Evolutionary conservation across 2,329 filamentous ascomycete species (phyloP).

Genomic region (Colletotrichum falcatum): DNA sequence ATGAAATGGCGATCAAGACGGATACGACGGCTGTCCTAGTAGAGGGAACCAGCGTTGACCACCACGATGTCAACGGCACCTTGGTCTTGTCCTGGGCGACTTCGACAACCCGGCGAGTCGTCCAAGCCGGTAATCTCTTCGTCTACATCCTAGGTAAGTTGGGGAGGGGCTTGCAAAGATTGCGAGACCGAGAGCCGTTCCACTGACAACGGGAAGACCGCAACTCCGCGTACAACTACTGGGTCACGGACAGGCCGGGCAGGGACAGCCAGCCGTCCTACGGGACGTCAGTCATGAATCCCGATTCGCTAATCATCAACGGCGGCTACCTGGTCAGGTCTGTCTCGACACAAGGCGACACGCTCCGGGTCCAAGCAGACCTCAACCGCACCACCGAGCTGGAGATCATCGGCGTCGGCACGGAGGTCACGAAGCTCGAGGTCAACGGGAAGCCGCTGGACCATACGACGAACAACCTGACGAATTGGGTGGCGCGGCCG

Average conservation of each 20-base stretch:
- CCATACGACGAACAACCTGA: conserved; percentile 54
- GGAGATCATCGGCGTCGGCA: conserved; percentile 76
- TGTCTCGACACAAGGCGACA: conserved; percentile 65
- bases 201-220: conserved; percentile 59
- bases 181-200: background rate
- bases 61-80: conserved; percentile 36
- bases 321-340: conserved; percentile 74
- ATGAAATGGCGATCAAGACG: conserved; percentile 68
- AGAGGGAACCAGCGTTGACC: conserved; percentile 34
- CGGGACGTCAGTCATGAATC: conserved; percentile 52
- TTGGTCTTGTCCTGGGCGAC: conserved; percentile 60
- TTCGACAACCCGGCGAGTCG: conserved; percentile 63
- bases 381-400: conserved; percentile 76
- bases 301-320: conserved; percentile 67
- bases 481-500: conserved; percentile 56
- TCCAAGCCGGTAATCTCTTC: conserved; percentile 62
- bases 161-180: no score
- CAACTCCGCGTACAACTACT: conserved; percentile 76
- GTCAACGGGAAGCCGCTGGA: conserved; percentile 55
- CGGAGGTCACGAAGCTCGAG: conserved; percentile 59
- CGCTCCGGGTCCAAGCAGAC: conserved; percentile 75
- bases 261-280: conserved; percentile 45
- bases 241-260: conserved; percentile 68
- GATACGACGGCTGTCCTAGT: conserved; percentile 54
- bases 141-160: conserved; percentile 65